Conservation (phyloP, 1,284 basidiomycete genomes). For the Ganoderma meredithae region DNA sequence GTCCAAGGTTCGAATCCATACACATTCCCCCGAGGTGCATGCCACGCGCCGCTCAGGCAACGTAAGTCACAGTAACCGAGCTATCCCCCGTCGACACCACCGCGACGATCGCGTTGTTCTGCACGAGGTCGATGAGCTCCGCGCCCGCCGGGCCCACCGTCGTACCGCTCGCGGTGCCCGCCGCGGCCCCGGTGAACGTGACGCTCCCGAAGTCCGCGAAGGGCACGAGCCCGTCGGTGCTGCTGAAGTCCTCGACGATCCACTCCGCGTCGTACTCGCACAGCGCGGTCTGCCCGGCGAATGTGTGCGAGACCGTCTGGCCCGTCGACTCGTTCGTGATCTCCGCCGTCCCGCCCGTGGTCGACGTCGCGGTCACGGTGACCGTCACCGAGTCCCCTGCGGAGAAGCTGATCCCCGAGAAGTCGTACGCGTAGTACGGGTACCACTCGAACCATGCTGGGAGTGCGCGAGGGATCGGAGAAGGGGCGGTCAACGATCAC, state of each 20-base stretch:
- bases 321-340: conserved; percentile 43
- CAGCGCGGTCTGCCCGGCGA: conserved; percentile 42
- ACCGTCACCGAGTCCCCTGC: conserved; percentile 42
- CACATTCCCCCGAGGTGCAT: neutral
- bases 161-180: conserved; percentile 19
- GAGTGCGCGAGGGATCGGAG: neutral
- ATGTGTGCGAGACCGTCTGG: conserved; percentile 37
- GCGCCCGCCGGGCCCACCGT: conserved; percentile 34
- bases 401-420: conserved; percentile 41
- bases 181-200: conserved; percentile 32
- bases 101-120: conserved; percentile 39
- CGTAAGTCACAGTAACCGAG: conserved; percentile 39
- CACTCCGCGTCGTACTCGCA: conserved; percentile 41
- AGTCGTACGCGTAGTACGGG: conserved; percentile 42
- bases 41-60: conserved; percentile 9
- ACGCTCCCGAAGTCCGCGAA: conserved; percentile 48
- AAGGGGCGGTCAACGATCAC: neutral
- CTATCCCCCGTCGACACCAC: conserved; percentile 32
- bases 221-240: conserved; percentile 41
- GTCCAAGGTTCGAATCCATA: neutral
- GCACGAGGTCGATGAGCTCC: conserved; percentile 43
- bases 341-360: conserved; percentile 41
- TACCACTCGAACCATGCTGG: conserved; percentile 39
- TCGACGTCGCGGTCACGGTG: conserved; percentile 40
- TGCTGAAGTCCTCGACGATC: conserved; percentile 46